Percentiles rank a stretch among this genome's conserved stretches.
phyloP scores from a whole-genome alignment of 169 alveolate species.

The Pseudocohnilembus persalinus region DNA sequence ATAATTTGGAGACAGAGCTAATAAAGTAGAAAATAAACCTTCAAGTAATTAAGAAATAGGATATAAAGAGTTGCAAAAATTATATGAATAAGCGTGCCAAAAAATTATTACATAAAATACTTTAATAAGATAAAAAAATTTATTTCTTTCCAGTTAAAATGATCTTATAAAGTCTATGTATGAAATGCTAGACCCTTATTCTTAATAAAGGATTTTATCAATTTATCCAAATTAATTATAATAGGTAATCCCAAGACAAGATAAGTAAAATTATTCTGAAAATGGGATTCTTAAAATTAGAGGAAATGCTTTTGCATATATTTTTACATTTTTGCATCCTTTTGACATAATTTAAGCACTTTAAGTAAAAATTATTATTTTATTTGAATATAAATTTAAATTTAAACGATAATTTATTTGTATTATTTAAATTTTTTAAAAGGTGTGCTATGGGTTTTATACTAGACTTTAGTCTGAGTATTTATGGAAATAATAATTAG shows the following conservation, averaged over 20 bases:
- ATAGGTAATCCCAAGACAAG: background rate
- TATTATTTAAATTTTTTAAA: too few species aligned
- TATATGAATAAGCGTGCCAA: background rate
- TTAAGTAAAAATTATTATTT: too few species aligned
- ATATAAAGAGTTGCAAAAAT: too few species aligned
- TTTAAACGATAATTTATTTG: too few species aligned
- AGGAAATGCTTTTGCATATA: background rate
- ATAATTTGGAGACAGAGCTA: slow-evolving; percentile 78
- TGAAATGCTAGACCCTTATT: background rate
- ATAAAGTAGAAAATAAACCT: slow-evolving; percentile 76
- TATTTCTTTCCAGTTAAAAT: too few species aligned
- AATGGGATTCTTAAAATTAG: background rate
- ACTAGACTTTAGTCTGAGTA: background rate
- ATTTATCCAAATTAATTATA: too few species aligned
- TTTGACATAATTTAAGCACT: background rate
- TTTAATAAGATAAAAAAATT: too few species aligned
- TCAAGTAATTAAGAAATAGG: slow-evolving; percentile 65
- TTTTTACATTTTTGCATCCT: background rate
- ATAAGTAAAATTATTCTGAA: background rate
- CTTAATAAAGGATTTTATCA: background rate
- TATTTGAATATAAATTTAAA: too few species aligned
- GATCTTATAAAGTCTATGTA: background rate
- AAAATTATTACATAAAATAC: too few species aligned
- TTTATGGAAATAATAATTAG: background rate
- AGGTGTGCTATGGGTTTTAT: background rate